Conservation (phyloP, 768 basidiomycete genomes). For the Phlebiopsis gigantea region DNA sequence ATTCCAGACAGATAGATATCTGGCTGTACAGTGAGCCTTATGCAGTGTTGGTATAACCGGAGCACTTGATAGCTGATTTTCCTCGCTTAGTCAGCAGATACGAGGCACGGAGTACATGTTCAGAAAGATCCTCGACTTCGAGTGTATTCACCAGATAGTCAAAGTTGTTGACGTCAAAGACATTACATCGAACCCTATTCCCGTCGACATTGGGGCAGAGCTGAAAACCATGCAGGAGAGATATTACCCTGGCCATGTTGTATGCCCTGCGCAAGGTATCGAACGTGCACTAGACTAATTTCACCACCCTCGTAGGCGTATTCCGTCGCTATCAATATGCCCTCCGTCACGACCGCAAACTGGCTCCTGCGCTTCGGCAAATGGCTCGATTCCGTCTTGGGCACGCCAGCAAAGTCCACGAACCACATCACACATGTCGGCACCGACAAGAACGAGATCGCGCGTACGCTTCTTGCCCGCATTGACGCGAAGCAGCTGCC, state of each 20-base stretch:
- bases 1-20: conserved; percentile 68
- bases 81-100: conserved; percentile 64
- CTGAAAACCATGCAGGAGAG: no score
- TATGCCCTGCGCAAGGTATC: no score
- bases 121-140: conserved; percentile 61
- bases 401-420: background rate
- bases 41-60: background rate
- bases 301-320: no score
- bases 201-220: no score
- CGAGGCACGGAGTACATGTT: conserved; percentile 64
- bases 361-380: background rate
- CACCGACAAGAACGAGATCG: conserved; percentile 49
- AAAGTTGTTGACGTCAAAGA: conserved; percentile 82
- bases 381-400: background rate
- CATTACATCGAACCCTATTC: conserved; percentile 28
- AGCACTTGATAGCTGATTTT: background rate
- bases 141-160: conserved; percentile 62
- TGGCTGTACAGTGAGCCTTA: conserved; percentile 59
- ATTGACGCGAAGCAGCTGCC: conserved; percentile 59
- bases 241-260: no score
- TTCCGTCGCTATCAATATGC: no score
- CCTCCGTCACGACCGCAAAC: background rate
- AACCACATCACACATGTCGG: conserved; percentile 46
- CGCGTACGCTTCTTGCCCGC: conserved; percentile 50
- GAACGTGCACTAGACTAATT: no score